Evolutionary conservation across 345 rosid genomes (phyloP).

Genomic region (Salix dunnii): DNA sequence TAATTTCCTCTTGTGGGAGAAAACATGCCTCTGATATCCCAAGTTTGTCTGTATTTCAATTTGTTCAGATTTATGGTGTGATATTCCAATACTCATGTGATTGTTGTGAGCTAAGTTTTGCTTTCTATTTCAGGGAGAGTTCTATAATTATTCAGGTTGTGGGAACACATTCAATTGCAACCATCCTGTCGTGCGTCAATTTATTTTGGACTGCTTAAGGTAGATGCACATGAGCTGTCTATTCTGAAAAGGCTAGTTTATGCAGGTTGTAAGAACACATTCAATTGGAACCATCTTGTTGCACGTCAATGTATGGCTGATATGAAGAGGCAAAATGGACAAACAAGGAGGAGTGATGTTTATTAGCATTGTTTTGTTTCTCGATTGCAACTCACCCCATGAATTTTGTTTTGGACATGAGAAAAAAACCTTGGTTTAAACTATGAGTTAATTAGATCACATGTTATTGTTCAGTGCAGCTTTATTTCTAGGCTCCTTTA

Average conservation of each 20-base stretch:
- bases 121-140: slow-evolving; percentile 67
- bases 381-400: not conserved
- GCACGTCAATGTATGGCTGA: not conserved
- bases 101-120: slow-evolving; percentile 8
- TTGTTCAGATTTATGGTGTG: not conserved
- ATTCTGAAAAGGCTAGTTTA: not conserved
- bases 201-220: slow-evolving; percentile 88
- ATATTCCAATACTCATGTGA: not conserved
- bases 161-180: slow-evolving; percentile 98
- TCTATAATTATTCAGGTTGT: slow-evolving; percentile 96
- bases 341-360: not conserved
- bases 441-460: not conserved
- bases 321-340: not conserved
- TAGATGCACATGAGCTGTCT: slow-evolving; percentile 23
- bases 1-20: not conserved
- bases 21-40: not conserved
- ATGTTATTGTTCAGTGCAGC: not conserved
- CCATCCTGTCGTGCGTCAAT: slow-evolving; percentile 93
- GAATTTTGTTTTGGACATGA: not conserved
- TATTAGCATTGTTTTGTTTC: not conserved
- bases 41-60: not conserved
- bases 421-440: not conserved
- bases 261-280: no score
- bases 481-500: not conserved
- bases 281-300: no score